Evolutionary conservation across 2,329 filamentous ascomycete species (phyloP).

Genomic region (Myriosclerotinia curreyana): DNA sequence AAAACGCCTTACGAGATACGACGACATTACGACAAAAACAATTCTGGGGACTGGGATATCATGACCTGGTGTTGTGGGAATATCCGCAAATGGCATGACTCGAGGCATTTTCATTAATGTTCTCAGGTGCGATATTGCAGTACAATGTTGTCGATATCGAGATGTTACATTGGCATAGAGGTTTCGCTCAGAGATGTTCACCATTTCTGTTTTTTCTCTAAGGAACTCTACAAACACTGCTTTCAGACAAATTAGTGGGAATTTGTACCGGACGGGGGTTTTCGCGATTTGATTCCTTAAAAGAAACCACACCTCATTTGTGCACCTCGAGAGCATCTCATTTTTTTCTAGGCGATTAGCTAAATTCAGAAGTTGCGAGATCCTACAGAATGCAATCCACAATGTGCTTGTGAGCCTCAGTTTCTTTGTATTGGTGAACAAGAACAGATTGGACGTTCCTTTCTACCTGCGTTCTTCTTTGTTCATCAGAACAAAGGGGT

Average conservation of each 20-base stretch:
- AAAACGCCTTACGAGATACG: not conserved
- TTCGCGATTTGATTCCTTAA: conserved; percentile 10
- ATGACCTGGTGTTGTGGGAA: conserved; percentile 6
- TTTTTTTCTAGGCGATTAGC: conserved; percentile 10
- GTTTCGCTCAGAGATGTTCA: conserved; percentile 5
- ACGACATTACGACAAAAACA: conserved; percentile 14
- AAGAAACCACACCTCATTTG: conserved; percentile 13
- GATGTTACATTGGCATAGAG: conserved; percentile 14
- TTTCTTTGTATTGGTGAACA: not conserved
- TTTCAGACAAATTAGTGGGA: not conserved
- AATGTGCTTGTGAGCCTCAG: not conserved
- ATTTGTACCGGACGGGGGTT: not conserved
- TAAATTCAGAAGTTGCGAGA: conserved; percentile 17
- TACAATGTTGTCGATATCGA: conserved; percentile 7
- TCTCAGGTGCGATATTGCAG: not conserved
- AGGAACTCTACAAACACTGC: conserved; percentile 1
- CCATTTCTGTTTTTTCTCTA: conserved; percentile 10
- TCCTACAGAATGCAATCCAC: not conserved
- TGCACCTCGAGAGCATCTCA: not conserved
- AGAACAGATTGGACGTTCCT: too few species aligned
- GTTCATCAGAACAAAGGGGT: not conserved
- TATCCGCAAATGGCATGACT: not conserved
- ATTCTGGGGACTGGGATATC: conserved; percentile 16
- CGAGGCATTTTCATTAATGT: not conserved
- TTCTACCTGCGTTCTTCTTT: not conserved